These are phyloP conservation scores for Diaporthe sp. DNA, from an alignment of 2,329 filamentous ascomycete species.

Conservation along the genomic window DNA sequence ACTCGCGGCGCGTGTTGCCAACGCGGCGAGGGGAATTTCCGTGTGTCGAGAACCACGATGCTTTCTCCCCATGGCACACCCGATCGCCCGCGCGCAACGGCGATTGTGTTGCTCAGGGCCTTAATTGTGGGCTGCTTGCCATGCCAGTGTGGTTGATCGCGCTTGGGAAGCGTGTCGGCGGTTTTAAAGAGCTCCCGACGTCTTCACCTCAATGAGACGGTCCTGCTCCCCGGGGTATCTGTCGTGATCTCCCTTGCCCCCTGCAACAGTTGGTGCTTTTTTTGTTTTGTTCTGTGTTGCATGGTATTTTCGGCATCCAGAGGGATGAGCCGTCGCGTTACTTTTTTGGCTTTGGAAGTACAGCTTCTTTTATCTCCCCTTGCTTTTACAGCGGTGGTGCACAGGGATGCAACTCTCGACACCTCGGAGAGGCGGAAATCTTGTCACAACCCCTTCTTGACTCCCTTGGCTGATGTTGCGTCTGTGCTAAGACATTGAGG, in stretches of 20 bases:
- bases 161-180: neutral
- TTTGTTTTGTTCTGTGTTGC: neutral
- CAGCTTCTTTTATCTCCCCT: neutral
- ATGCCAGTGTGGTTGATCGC: neutral
- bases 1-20: conserved; percentile 9
- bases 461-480: neutral
- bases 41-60: neutral
- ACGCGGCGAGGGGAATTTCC: conserved; percentile 9
- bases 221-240: neutral
- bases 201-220: conserved; percentile 1
- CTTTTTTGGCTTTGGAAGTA: neutral
- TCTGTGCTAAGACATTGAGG: neutral
- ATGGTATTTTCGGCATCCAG: neutral
- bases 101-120: neutral
- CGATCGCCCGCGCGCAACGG: neutral
- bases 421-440: too few species aligned
- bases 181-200: neutral
- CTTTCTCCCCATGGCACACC: neutral
- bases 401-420: neutral
- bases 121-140: neutral
- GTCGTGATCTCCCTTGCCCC: neutral
- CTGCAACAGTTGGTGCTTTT: neutral
- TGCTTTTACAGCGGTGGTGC: neutral
- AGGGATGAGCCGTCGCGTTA: neutral
- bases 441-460: neutral